Evolutionary conservation across 148 eudicot species (phyloP), one percentile per base, ranked within the genome.

Genomic region (Heliamphora exappendiculata): DNA sequence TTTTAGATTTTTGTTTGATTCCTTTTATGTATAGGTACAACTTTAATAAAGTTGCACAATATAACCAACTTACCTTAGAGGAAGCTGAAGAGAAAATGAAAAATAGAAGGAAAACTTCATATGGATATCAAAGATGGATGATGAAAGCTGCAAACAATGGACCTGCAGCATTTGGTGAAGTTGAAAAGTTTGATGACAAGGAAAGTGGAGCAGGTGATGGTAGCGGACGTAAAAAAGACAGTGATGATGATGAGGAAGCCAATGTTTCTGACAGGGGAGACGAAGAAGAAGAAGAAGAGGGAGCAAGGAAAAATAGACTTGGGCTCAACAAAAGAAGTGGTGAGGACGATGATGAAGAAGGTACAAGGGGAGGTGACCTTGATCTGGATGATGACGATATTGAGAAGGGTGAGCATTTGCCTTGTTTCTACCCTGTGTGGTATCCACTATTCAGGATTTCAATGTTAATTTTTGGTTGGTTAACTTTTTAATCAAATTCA

Each of bases 11-110:
- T n/a, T 47, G n/a, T n/a, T 20, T 24, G 34, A 12, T 14, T 13
- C n/a, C 16, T 44, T 60, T 7, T 57, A n/a, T 29, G 79, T 42
- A 45, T 81, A 93, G 98, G 96, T 94, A 90, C 83, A 92, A 94
- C 79, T 94, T 94, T 74, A 94, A 92, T 83, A 94, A 94, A 80
- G 97, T 92, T 80, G 96, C 97, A 67, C 98, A 90, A 64, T 94
- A 92, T 78, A 94, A 91, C 87, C 97, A 94, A 86, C 96, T 94
- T 55, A 94, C 97, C 14, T 80, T 94, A 74, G 98, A 94, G 82
- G 98, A 94, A 86, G 98, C 98, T 9, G 98, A 94, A 82, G 98
- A 94, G 81, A 92, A 92, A 82, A 92, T 94, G 88, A 94, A 88
- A 76, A 94, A 94, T 81, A 89, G 98, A 86, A 86, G 94, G 78